Base-by-base conservation (phyloP, 148 eudicot species). In the Vaccinium vitisidaea region DNA sequence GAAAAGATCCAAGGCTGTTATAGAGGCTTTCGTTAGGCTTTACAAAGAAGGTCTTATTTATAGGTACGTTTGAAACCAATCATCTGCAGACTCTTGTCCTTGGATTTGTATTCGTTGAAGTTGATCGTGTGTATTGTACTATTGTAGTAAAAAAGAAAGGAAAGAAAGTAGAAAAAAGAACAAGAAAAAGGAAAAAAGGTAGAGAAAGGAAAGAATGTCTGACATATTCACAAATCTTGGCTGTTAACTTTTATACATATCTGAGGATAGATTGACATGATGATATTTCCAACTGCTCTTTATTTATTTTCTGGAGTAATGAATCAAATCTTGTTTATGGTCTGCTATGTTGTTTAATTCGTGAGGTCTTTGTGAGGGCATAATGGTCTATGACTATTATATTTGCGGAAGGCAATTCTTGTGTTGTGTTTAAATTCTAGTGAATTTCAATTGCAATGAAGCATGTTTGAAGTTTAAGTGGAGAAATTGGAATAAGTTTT, bases 21-120 rank as follows among this genome's bases (percentile, higher is more conserved):
- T 94, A 7, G 99, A 95, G 86, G 99, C 93, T 77, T 97, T 95
- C 90, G 96, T 97, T 30, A 92, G 99, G 85, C 95, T 97, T 71
- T 88, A 91, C 89, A 86, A 93, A 56, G 95, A 94, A 87, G 96
- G 95, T 86, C 96, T 97, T 70, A 95, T 97, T 58, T 95, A 97
- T 87, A 92, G 99, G 99, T 97, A 92, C 54, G 73, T 19, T 81
- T 65, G 75, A 83, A 27, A 12, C 36, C 39, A 55, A 54, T 16
- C 21, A 10, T 49, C 46, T 30, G 6, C 19, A n/a, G 55, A 71
- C 58, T 32, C 6, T 21, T 32, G 27, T 67, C 59, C 53, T 32
- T 77, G 59, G 63, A 63, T 63, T 50, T 69, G 5, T 12, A 11
- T 25, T 67, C 69, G 13, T 63, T 8, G 69, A 63, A 63, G 69